Evolutionary conservation across 148 eudicot species (phyloP).

Genomic region (Beta vulgaris): DNA sequence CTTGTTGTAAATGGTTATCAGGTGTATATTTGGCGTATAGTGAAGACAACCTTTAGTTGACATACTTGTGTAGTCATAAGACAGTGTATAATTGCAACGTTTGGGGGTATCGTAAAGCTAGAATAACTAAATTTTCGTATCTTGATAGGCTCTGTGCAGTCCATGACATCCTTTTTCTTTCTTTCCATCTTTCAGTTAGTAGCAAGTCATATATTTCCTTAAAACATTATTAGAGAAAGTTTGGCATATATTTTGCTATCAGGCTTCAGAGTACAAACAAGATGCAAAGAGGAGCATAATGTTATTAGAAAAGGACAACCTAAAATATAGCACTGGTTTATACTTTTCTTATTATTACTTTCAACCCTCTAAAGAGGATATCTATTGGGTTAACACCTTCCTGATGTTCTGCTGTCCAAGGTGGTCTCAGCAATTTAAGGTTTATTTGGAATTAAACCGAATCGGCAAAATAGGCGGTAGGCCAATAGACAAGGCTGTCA

Average conservation of each 20-base stretch:
- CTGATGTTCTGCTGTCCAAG: too few species aligned
- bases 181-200: too few species aligned
- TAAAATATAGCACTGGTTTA: too few species aligned
- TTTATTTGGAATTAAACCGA: too few species aligned
- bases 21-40: not conserved
- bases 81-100: not conserved
- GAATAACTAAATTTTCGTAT: not conserved
- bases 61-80: not conserved
- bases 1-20: constrained; percentile 4
- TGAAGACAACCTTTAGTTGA: not conserved
- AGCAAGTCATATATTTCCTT: not conserved
- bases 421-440: too few species aligned
- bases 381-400: too few species aligned
- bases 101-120: not conserved
- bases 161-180: not conserved
- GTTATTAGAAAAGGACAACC: too few species aligned
- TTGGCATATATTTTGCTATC: not conserved
- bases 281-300: not conserved
- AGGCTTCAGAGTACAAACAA: not conserved
- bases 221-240: not conserved
- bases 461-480: too few species aligned
- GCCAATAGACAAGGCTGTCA: not conserved
- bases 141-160: not conserved
- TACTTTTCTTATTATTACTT: too few species aligned
- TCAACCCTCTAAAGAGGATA: too few species aligned